These are phyloP conservation scores for Aspergillus unguis DNA, from an alignment of 2,329 filamentous ascomycete species.

Conservation along the genomic window DNA sequence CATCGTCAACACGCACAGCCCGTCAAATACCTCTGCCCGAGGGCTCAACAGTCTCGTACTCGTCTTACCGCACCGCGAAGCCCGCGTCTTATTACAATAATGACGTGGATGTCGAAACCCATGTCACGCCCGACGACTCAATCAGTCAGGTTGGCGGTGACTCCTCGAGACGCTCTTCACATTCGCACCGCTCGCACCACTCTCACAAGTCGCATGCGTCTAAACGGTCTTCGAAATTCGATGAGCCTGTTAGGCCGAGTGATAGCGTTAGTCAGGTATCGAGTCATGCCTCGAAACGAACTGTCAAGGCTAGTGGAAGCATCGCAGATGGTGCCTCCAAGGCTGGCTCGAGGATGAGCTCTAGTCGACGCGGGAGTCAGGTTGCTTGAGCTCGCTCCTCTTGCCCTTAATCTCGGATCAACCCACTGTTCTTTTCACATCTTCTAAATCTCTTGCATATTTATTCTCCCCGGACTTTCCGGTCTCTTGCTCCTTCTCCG, in stretches of 20 bases:
- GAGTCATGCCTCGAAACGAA: conserved; percentile 28
- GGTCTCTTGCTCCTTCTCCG: background rate
- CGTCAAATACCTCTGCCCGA: conserved; percentile 37
- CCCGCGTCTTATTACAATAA: conserved; percentile 25
- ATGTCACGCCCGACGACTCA: conserved; percentile 77
- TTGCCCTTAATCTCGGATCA: too few species aligned
- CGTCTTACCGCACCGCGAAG: conserved; percentile 24
- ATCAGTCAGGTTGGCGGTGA: conserved; percentile 61
- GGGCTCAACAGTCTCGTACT: conserved; percentile 26
- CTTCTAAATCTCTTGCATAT: conserved; percentile 1
- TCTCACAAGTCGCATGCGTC: conserved; percentile 29
- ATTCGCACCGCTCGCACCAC: conserved; percentile 26
- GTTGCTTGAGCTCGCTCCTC: conserved; percentile 18
- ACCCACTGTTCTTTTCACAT: background rate
- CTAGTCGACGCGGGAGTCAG: conserved; percentile 30
- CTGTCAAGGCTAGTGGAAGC: conserved; percentile 31
- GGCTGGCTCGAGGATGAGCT: conserved; percentile 25
- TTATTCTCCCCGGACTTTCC: background rate
- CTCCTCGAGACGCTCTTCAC: conserved; percentile 22
- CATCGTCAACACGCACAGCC: conserved; percentile 34
- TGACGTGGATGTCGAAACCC: conserved; percentile 40
- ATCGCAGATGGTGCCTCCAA: conserved; percentile 18
- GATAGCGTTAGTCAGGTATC: conserved; percentile 43
- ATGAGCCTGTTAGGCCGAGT: conserved; percentile 37
- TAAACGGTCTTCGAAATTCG: conserved; percentile 34